Conservation (phyloP, 305 asterid species). For the Fraxinus paxiana region DNA sequence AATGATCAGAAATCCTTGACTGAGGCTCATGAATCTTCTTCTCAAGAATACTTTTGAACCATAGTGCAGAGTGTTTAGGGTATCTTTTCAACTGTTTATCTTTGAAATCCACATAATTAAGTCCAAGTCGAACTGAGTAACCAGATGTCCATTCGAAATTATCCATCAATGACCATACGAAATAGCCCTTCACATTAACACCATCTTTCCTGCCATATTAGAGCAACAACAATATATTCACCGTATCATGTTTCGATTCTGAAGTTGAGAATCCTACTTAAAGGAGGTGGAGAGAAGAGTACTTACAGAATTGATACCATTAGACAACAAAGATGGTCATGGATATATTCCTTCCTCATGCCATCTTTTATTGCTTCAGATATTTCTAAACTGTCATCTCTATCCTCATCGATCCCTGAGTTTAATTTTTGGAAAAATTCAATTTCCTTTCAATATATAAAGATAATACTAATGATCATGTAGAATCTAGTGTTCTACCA, state of each 20-base stretch:
- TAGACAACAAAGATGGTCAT: constrained; percentile 48
- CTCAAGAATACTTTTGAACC: constrained; percentile 34
- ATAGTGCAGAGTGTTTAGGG: constrained; percentile 48
- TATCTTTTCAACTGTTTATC: constrained; percentile 36
- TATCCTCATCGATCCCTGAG: constrained; percentile 43
- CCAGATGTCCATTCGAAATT: constrained; percentile 61
- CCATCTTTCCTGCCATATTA: constrained; percentile 35
- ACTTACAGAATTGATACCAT: constrained; percentile 39
- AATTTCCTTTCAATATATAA: not conserved
- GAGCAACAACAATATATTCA: not conserved
- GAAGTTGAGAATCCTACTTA: not conserved
- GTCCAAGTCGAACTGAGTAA: constrained; percentile 48
- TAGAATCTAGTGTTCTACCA: constrained; percentile 25
- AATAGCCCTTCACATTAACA: constrained; percentile 44
- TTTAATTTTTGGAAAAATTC: not conserved
- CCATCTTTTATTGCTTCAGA: constrained; percentile 41
- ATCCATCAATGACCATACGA: constrained; percentile 59
- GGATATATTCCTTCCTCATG: constrained; percentile 38
- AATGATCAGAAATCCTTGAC: constrained; percentile 23
- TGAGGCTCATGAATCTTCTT: not conserved
- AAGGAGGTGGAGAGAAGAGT: not conserved
- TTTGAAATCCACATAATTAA: constrained; percentile 41
- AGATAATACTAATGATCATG: not conserved
- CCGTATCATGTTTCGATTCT: not conserved
- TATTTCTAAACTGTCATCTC: constrained; percentile 24